These are phyloP conservation scores for Blastocystis sp. DNA, from an alignment of 352 stramenopile species.

Conservation along the genomic window DNA sequence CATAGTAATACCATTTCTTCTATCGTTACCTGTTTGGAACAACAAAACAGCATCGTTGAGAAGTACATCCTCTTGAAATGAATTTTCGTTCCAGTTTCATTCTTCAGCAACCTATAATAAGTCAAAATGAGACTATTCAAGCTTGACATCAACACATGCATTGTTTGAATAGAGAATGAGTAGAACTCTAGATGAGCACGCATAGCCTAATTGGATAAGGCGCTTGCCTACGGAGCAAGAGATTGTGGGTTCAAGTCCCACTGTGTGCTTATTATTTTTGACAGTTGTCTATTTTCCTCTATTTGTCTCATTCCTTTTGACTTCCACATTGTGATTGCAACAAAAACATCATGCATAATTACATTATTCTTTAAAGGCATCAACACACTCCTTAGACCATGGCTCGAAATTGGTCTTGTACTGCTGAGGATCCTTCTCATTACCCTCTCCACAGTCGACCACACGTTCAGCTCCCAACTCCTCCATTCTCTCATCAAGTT, in stretches of 20 bases:
- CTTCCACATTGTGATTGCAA: neutral
- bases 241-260: conserved; percentile 57
- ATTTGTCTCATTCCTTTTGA: too few relatives aligned
- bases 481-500: conserved; percentile 61
- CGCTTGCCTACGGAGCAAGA: conserved; percentile 54
- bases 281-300: too few relatives aligned
- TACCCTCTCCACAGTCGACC: conserved; percentile 63
- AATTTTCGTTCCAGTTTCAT: conserved; percentile 20
- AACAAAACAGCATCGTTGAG: conserved; percentile 9
- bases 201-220: conserved; percentile 59
- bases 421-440: conserved; percentile 65
- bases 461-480: conserved; percentile 63
- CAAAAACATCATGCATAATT: neutral
- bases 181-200: neutral
- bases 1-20: neutral
- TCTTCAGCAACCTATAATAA: neutral
- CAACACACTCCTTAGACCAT: conserved; percentile 48
- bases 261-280: conserved; percentile 57
- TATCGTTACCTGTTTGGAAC: neutral
- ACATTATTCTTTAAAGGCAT: conserved; percentile 55
- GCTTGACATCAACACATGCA: too few relatives aligned
- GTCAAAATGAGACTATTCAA: neutral
- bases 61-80: conserved; percentile 32
- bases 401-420: conserved; percentile 63
- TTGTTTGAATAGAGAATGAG: neutral